Conservation (phyloP, 2,329 filamentous ascomycete species). For the Fusarium bulbicola region DNA sequence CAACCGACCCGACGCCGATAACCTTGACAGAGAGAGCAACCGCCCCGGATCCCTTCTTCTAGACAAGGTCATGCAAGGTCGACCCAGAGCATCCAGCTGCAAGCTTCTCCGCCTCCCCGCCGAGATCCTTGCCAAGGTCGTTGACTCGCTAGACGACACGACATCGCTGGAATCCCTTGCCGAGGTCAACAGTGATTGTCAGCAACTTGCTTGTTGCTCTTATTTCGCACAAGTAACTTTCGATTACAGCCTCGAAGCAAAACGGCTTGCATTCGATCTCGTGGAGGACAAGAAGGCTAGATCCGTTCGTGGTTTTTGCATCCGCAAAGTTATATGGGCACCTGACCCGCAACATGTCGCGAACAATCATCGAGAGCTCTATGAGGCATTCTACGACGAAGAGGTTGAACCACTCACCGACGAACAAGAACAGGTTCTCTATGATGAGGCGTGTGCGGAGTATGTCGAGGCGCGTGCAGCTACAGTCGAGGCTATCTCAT, state of each 20-base stretch:
- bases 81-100: not conserved
- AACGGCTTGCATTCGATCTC: not conserved
- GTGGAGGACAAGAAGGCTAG: not conserved
- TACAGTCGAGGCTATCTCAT: not conserved
- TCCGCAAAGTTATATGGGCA: not conserved
- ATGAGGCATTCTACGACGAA: not conserved
- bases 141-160: not conserved
- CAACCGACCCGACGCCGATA: fast-evolving
- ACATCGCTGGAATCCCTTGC: not conserved
- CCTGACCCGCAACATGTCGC: not conserved
- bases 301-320: no score
- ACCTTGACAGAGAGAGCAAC: not conserved
- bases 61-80: not conserved
- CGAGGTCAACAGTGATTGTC: constrained; percentile 31
- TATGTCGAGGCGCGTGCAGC: not conserved
- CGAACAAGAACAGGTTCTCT: not conserved
- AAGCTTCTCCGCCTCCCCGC: not conserved
- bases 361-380: not conserved
- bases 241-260: constrained; percentile 5
- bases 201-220: constrained; percentile 13
- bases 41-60: not conserved
- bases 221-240: constrained; percentile 24
- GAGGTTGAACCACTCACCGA: not conserved
- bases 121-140: not conserved
- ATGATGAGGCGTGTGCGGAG: no score